Evolutionary conservation across 2,329 filamentous ascomycete species (phyloP).

Genomic region (Didymella arachidicola): DNA sequence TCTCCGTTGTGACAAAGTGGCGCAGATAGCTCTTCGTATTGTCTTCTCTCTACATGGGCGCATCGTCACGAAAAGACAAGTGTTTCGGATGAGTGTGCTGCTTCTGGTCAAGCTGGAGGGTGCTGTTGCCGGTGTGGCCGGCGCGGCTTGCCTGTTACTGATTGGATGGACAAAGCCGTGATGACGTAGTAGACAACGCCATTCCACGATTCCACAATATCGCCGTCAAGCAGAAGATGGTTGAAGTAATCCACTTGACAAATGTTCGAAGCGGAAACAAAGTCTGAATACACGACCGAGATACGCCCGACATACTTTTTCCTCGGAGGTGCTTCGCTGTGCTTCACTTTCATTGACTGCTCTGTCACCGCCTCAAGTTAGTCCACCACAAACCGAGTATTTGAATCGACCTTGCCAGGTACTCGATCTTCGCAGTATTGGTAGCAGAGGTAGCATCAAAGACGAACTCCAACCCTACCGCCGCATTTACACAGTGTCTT

Average conservation of each 20-base stretch:
- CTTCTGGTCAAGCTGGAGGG: constrained; percentile 11
- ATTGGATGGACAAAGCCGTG: not conserved
- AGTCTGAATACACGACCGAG: not conserved
- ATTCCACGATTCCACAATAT: not conserved
- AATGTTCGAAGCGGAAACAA: not conserved
- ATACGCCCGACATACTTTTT: not conserved
- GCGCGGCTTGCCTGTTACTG: constrained; percentile 2
- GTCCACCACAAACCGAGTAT: not conserved
- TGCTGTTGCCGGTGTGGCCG: constrained; percentile 5
- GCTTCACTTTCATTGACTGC: not conserved
- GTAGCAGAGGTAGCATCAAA: not conserved
- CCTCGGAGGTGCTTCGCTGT: not conserved
- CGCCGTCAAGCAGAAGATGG: not conserved
- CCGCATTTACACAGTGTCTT: not conserved
- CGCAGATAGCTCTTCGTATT: constrained; percentile 2
- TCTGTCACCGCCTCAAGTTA: not conserved
- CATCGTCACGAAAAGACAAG: not conserved
- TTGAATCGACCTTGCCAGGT: not conserved
- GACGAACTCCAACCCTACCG: not conserved
- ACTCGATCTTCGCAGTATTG: not conserved
- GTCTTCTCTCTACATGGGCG: not conserved
- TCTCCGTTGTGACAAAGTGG: constrained; percentile 11
- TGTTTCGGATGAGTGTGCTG: constrained; percentile 16
- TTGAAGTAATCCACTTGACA: not conserved
- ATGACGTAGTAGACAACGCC: constrained; percentile 6